Conservation (phyloP, 2,329 filamentous ascomycete species). For the Monilinia fructicola region DNA sequence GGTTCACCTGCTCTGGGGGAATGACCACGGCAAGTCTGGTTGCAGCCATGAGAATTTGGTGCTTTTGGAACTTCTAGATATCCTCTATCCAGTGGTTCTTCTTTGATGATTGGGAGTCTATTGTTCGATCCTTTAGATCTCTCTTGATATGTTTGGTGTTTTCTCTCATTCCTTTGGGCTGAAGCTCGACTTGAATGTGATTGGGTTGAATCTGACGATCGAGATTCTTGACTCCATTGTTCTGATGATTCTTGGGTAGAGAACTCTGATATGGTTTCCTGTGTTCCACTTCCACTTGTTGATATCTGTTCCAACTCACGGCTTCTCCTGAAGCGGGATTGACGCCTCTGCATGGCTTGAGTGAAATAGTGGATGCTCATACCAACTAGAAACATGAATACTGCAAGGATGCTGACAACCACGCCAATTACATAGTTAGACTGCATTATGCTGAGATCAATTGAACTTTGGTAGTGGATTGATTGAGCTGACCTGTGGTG, state of each 20-base stretch:
- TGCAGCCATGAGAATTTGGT: constrained; percentile 1
- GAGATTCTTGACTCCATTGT: background rate
- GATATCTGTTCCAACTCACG: background rate
- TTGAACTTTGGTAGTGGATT: background rate
- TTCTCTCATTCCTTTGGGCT: background rate
- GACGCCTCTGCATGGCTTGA: background rate
- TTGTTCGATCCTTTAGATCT: background rate
- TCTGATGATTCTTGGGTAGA: background rate
- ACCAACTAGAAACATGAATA: constrained; percentile 1
- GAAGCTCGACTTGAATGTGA: constrained; percentile 6
- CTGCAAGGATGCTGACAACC: background rate
- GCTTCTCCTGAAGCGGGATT: background rate
- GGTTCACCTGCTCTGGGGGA: background rate
- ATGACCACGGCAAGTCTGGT: constrained; percentile 6
- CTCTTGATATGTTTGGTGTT: background rate
- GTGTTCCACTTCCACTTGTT: constrained; percentile 1
- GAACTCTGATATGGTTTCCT: background rate
- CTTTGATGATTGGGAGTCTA: background rate
- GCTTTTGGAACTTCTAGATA: background rate
- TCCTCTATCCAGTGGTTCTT: background rate
- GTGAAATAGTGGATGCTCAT: background rate
- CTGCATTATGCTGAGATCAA: background rate
- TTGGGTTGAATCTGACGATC: background rate
- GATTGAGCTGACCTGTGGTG: background rate
- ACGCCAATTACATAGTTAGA: background rate